These are phyloP conservation scores for Melampsora larici-populina DNA, from an alignment of 1,284 basidiomycete species.

Conservation along the genomic window DNA sequence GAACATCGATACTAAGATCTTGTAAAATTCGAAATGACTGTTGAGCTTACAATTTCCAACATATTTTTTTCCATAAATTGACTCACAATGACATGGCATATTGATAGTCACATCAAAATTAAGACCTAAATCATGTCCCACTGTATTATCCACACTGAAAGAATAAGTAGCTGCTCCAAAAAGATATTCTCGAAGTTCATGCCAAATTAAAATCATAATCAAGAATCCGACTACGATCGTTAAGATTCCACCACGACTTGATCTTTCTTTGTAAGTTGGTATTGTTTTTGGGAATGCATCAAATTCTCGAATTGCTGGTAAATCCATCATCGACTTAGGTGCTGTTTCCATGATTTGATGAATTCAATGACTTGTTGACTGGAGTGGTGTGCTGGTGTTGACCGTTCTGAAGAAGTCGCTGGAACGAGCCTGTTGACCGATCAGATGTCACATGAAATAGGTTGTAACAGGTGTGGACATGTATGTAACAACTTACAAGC, in stretches of 20 bases:
- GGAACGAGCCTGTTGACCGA: too few relatives aligned
- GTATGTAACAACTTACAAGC: too few relatives aligned
- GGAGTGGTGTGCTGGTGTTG: too few relatives aligned
- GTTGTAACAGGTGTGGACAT: too few relatives aligned
- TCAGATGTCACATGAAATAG: too few relatives aligned
- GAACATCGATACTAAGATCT: conserved; percentile 82
- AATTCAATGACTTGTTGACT: too few relatives aligned
- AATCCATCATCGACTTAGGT: not conserved
- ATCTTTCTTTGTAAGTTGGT: conserved; percentile 78
- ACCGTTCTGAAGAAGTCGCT: too few relatives aligned
- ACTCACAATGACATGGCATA: conserved; percentile 86
- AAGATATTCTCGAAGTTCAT: conserved; percentile 82
- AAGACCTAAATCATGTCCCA: conserved; percentile 67
- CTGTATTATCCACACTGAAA: conserved; percentile 72
- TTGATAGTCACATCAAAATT: conserved; percentile 87
- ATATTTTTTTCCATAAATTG: too few relatives aligned
- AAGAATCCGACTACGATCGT: conserved; percentile 73
- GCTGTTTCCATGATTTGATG: too few relatives aligned
- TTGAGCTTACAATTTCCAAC: too few relatives aligned
- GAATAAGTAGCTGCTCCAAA: conserved; percentile 85
- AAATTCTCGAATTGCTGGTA: conserved; percentile 55
- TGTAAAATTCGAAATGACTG: too few relatives aligned
- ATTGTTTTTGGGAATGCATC: conserved; percentile 84
- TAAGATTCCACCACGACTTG: conserved; percentile 79
- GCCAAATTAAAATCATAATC: conserved; percentile 72